Evolutionary conservation across 306 rosid genomes (phyloP), one percentile per base, ranked within the genome.

Genomic region (Trifolium subterraneum): DNA sequence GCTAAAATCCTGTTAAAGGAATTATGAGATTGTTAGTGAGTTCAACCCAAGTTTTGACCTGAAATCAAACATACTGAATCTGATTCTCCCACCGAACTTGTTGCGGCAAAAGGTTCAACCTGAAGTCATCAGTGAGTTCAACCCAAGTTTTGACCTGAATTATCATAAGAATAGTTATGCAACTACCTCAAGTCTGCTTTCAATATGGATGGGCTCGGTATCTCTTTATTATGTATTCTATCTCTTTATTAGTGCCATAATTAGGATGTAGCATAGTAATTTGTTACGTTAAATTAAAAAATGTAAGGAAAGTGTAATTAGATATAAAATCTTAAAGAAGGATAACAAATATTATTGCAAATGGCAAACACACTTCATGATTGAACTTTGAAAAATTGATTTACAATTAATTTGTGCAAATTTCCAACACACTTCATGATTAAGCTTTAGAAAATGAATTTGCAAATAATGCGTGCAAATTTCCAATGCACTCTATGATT

Each of bases 1-100:
- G 72, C 36, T 84, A 76, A 78, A 74, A 51, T 74, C 36, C 59
- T 61, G n/a, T 67, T 38, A 39, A 72, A 55, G 41, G 36, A 55
- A 56, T 63, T 47, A 59, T 64, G 29, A n/a, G 13, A 51, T 59
- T 67, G 39, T 48, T 31, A 16, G 58, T 1, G 23, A 54, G 73
- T 74, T 52, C 74, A 25, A 61, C 64, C 16, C 3, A 27, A 61
- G 67, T 31, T 16, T 75, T 61, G 68, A 73, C 29, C 74, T 14
- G 72, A 65, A 22, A 42, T 44, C 25, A 11, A 25, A 39, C n/a
- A 33, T n/a, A 14, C 33, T 13, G 61, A 20, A 41, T 60, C 39
- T 71, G 81, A 41, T 55, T 20, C 61, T 48, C 15, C 51, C 47
- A 25, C 41, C 64, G 51, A 73, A 64, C 9, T 29, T 54, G 70